Evolutionary conservation across 75 land plant genomes (phyloP).

Genomic region (Cryptomeria japonica): DNA sequence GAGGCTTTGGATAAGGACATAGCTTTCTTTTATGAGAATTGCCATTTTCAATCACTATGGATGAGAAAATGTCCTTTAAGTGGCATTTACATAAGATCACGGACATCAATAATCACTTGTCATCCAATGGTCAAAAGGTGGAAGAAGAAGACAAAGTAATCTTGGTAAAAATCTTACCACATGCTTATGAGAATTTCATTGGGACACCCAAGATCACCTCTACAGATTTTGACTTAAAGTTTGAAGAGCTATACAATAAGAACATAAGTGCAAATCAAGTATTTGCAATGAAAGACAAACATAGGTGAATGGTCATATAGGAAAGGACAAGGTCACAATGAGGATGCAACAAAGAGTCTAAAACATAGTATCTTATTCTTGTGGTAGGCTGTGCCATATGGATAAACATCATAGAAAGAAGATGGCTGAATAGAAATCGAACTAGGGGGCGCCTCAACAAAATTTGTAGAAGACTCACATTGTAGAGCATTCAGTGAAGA

Average conservation of each 20-base stretch:
- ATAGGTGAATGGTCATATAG: not conserved
- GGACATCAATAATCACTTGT: not conserved
- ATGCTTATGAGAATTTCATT: not conserved
- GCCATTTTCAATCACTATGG: not conserved
- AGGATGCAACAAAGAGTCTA: not conserved
- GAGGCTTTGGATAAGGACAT: not conserved
- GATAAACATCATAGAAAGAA: not conserved
- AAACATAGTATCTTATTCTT: not conserved
- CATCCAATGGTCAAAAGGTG: not conserved
- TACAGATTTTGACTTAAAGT: not conserved
- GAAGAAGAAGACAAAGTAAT: not conserved
- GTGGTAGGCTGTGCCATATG: not conserved
- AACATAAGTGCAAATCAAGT: too few relatives aligned
- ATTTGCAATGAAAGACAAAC: not conserved
- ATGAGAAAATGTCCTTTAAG: not conserved
- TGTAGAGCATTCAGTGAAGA: not conserved
- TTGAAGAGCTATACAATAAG: too few relatives aligned
- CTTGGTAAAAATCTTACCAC: too few relatives aligned
- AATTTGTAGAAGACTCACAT: not conserved
- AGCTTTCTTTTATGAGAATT: not conserved
- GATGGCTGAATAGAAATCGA: not conserved
- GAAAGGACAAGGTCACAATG: not conserved
- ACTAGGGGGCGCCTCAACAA: not conserved
- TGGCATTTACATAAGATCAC: too few relatives aligned
- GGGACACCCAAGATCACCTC: not conserved